These are phyloP conservation scores for Arctium minus DNA, from an alignment of 129 eudicot genomes.

Conservation along the genomic window DNA sequence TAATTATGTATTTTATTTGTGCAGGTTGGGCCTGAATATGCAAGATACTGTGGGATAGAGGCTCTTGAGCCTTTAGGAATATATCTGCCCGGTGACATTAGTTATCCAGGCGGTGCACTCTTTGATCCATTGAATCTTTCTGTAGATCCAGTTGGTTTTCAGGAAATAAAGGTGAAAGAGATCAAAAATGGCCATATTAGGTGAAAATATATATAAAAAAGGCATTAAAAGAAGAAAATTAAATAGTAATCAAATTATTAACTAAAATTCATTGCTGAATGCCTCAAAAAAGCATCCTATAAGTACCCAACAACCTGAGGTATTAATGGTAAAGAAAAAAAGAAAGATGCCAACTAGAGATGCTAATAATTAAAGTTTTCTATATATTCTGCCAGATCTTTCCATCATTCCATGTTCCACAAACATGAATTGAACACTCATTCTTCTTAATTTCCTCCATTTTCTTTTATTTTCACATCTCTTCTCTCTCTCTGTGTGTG, in stretches of 20 bases:
- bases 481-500: not conserved
- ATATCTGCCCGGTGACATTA: slow-evolving; percentile 88
- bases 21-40: slow-evolving; percentile 98
- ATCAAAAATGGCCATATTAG: slow-evolving; percentile 76
- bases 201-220: too few species aligned
- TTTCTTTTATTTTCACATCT: not conserved
- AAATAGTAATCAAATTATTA: too few species aligned
- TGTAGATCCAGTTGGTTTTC: slow-evolving; percentile 70
- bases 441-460: slow-evolving; percentile 15
- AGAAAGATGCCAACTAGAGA: too few species aligned
- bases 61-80: slow-evolving; percentile 42
- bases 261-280: too few species aligned
- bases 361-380: too few species aligned
- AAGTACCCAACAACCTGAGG: too few species aligned
- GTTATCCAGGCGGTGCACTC: slow-evolving; percentile 86
- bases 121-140: slow-evolving; percentile 94
- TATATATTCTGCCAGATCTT: slow-evolving; percentile 28
- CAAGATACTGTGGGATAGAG: too few species aligned
- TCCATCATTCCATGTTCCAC: slow-evolving; percentile 37
- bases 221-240: too few species aligned
- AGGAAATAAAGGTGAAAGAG: slow-evolving; percentile 93
- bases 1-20: not conserved
- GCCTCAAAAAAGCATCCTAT: too few species aligned
- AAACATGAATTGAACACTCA: slow-evolving; percentile 30
- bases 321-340: too few species aligned